These are phyloP conservation scores for Citrus maxima DNA, from an alignment of 345 rosid species.

Conservation along the genomic window DNA sequence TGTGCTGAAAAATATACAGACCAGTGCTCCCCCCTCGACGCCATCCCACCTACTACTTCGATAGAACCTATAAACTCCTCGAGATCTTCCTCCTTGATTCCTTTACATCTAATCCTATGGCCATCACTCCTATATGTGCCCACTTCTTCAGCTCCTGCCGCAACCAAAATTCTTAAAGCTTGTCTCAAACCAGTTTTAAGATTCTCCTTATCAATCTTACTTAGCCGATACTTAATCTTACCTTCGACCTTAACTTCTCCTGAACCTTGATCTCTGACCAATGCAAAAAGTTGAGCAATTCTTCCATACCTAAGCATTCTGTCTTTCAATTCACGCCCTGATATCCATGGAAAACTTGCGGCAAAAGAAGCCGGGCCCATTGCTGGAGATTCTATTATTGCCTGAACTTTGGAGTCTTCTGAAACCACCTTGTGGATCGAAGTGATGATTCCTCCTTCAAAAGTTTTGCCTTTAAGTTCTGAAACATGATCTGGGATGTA, in stretches of 20 bases:
- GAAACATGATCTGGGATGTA: constrained; percentile 46
- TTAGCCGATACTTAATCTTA: constrained; percentile 33
- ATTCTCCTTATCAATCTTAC: constrained; percentile 54
- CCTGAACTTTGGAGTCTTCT: constrained; percentile 34
- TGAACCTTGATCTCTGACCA: constrained; percentile 40
- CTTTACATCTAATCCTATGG: constrained; percentile 49
- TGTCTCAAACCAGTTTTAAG: constrained; percentile 54
- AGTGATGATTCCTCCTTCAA: constrained; percentile 68
- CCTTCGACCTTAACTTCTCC: constrained; percentile 38
- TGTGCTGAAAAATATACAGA: constrained; percentile 45
- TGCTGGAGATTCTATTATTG: constrained; percentile 55
- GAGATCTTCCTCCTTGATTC: constrained; percentile 35
- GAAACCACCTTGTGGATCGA: constrained; percentile 34
- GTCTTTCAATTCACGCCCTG: constrained; percentile 55
- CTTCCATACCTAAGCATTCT: constrained; percentile 54
- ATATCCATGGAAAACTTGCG: constrained; percentile 56
- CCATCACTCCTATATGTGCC: constrained; percentile 73
- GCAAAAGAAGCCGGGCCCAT: constrained; percentile 66
- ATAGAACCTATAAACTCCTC: constrained; percentile 51
- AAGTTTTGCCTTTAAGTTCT: constrained; percentile 33
- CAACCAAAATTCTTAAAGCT: constrained; percentile 57
- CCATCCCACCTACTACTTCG: constrained; percentile 30
- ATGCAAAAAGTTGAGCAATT: constrained; percentile 42
- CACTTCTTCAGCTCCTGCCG: constrained; percentile 79
- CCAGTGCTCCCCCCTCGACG: constrained; percentile 48